Conservation (phyloP, 768 basidiomycete species). For the Tulasnella sp. region DNA sequence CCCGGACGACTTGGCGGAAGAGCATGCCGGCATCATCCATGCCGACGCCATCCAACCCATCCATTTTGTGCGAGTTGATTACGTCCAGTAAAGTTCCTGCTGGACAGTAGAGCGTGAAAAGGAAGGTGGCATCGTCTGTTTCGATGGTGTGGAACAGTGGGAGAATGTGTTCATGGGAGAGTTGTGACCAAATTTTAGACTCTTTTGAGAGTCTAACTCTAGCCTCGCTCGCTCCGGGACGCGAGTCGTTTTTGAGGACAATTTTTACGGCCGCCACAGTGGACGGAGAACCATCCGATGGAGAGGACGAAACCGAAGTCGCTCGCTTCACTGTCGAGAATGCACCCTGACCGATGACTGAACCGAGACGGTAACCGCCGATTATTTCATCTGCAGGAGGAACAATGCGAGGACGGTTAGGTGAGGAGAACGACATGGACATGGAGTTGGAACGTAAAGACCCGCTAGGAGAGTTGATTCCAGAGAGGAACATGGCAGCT, state of each 20-base stretch:
- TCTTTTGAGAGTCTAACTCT: conserved; percentile 61
- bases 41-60: conserved; percentile 56
- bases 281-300: conserved; percentile 25
- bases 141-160: conserved; percentile 65
- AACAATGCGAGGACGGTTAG: conserved; percentile 42
- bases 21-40: conserved; percentile 77
- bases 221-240: conserved; percentile 38
- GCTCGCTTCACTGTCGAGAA: conserved; percentile 76
- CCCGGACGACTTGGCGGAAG: conserved; percentile 79
- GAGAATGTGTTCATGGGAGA: conserved; percentile 79
- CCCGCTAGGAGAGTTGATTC: conserved; percentile 19
- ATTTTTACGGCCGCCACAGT: conserved; percentile 70
- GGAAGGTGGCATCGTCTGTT: conserved; percentile 59
- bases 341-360: conserved; percentile 67
- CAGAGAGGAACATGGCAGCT: conserved; percentile 25
- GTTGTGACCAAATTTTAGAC: conserved; percentile 60
- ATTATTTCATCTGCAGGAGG: conserved; percentile 49
- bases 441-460: conserved; percentile 41
- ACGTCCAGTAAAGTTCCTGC: conserved; percentile 81
- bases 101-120: conserved; percentile 76
- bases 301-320: conserved; percentile 48
- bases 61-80: conserved; percentile 45
- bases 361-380: conserved; percentile 66
- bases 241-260: conserved; percentile 40
- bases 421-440: conserved; percentile 70